Evolutionary conservation across 2,329 filamentous ascomycete species (phyloP).

Genomic region (Pseudogymnoascus pannorum): DNA sequence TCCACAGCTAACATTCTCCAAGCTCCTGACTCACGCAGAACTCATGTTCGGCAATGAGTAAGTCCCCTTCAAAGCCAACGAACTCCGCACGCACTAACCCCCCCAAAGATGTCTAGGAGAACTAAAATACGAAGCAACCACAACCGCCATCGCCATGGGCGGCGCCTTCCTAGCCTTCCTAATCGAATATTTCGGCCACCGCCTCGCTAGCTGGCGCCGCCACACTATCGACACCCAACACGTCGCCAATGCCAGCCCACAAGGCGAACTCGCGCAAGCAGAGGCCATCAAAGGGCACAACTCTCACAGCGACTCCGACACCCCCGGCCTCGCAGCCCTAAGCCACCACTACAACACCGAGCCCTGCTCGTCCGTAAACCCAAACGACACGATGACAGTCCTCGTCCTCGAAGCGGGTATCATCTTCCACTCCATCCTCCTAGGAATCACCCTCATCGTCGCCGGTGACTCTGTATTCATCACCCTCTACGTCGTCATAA

Average conservation of each 20-base stretch:
- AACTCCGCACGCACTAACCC: not conserved
- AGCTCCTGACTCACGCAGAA: conserved; percentile 66
- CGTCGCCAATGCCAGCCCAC: not conserved
- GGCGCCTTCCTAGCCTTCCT: conserved; percentile 67
- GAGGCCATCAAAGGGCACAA: not conserved
- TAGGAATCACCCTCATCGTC: conserved; percentile 57
- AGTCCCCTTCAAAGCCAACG: not conserved
- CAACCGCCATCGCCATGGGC: conserved; percentile 65
- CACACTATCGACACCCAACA: not conserved
- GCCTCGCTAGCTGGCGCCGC: conserved; percentile 39
- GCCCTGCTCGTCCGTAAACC: not conserved
- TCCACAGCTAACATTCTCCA: not conserved
- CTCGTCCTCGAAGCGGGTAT: conserved; percentile 65
- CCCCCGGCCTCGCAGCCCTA: not conserved
- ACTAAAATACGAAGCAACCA: conserved; percentile 60
- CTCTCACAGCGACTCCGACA: not conserved
- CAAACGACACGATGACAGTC: conserved; percentile 49
- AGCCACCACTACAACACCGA: conserved; percentile 5
- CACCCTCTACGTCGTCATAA: conserved; percentile 57
- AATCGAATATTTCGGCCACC: conserved; percentile 59
- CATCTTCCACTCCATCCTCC: conserved; percentile 65
- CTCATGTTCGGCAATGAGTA: conserved; percentile 62
- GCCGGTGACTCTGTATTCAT: conserved; percentile 48
- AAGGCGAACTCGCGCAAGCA: not conserved
- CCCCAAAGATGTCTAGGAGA: conserved; percentile 49